Conservation (phyloP, 306 rosid genomes). For the Adenanthera pavonina region DNA sequence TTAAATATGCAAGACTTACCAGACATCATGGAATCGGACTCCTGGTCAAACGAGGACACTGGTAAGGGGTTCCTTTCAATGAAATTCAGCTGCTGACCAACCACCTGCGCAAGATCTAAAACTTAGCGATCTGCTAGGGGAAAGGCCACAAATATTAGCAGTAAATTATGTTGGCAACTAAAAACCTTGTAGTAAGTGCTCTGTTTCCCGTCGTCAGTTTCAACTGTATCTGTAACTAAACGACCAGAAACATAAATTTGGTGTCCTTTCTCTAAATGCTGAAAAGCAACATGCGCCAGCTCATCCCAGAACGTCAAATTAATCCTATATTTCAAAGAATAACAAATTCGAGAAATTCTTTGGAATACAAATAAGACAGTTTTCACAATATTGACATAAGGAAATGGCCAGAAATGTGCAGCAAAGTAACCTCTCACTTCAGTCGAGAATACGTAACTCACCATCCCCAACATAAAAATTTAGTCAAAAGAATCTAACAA, state of each 20-base stretch:
- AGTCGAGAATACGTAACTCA: background rate
- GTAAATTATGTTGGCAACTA: background rate
- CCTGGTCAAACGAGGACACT: constrained; percentile 48
- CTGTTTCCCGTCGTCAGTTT: constrained; percentile 71
- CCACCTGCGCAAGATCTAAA: constrained; percentile 59
- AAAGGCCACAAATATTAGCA: background rate
- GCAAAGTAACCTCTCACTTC: background rate
- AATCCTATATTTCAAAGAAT: constrained; percentile 53
- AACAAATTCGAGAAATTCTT: constrained; percentile 8
- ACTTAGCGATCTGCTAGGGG: constrained; percentile 22
- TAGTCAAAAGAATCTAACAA: background rate
- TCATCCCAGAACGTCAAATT: constrained; percentile 91
- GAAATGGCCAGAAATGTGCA: background rate
- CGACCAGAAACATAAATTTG: constrained; percentile 85
- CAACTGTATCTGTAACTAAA: constrained; percentile 73
- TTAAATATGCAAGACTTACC: constrained; percentile 39
- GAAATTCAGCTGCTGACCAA: constrained; percentile 84
- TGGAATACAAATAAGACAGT: background rate
- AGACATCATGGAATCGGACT: constrained; percentile 49
- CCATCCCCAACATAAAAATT: background rate
- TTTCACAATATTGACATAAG: background rate
- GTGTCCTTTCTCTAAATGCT: constrained; percentile 77
- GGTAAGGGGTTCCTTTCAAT: constrained; percentile 59
- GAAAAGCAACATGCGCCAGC: constrained; percentile 75
- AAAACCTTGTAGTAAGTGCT: constrained; percentile 87